A percentile compares a stretch with the other conserved stretches of the same genome.
Evolutionary conservation across 202 grass and related monocot genomes (phyloP).

Genomic region (Cymbopogon flexuosus): DNA sequence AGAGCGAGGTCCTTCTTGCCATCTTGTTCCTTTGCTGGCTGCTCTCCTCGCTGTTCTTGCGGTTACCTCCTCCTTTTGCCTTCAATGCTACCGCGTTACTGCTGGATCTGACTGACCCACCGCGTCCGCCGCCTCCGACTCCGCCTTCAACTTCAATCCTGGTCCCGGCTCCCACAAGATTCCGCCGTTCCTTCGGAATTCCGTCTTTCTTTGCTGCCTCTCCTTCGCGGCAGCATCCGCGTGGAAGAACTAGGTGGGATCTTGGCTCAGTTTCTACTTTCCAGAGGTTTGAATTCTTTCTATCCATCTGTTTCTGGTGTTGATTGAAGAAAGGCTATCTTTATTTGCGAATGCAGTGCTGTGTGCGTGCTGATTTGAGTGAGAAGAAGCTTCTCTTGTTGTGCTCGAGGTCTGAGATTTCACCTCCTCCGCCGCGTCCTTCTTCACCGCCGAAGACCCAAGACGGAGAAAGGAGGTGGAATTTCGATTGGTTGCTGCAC

Average conservation of each 20-base stretch:
- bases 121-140: constrained; percentile 15
- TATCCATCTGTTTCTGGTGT: background rate
- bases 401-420: constrained; percentile 30
- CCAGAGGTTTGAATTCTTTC: background rate
- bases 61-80: constrained; percentile 26
- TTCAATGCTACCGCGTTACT: constrained; percentile 45
- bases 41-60: constrained; percentile 28
- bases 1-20: background rate
- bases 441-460: background rate
- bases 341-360: constrained; percentile 9
- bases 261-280: constrained; percentile 22
- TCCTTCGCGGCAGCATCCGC: background rate
- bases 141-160: background rate
- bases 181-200: background rate
- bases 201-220: background rate
- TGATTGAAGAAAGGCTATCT: background rate
- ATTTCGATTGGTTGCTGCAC: constrained; percentile 6
- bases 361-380: constrained; percentile 21
- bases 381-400: background rate
- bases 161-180: background rate
- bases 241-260: constrained; percentile 44
- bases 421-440: background rate
- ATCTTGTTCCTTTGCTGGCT: constrained; percentile 6
- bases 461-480: background rate
- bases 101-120: constrained; percentile 50